A percentile compares a stretch with the other conserved stretches of the same genome.
phyloP scores from a whole-genome alignment of 1,139 yeast species.

The Wickerhamomyces sp. region DNA sequence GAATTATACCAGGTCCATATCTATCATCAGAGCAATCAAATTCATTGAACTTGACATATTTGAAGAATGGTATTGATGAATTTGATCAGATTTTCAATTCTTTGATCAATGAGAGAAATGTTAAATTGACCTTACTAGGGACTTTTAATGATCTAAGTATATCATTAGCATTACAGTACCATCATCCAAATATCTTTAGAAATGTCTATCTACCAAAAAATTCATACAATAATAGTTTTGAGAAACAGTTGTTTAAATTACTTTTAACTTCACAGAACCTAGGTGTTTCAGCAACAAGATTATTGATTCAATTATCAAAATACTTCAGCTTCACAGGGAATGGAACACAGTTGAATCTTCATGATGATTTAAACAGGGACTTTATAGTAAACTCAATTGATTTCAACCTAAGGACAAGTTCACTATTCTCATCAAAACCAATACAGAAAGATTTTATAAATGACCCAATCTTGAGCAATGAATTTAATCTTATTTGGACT shows the following conservation, averaged over 20 bases:
- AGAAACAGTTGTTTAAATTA: slow-evolving; percentile 30
- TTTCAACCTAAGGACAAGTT: slow-evolving; percentile 14
- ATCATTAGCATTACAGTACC: slow-evolving; percentile 37
- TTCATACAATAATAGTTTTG: slow-evolving; percentile 21
- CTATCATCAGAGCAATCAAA: background rate
- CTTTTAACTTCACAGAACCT: slow-evolving; percentile 34
- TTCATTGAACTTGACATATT: background rate
- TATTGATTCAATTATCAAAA: slow-evolving; percentile 18
- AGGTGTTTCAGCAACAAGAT: slow-evolving; percentile 13
- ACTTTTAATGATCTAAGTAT: slow-evolving; percentile 36
- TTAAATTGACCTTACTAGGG: slow-evolving; percentile 47
- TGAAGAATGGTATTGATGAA: background rate
- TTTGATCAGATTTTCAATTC: slow-evolving; percentile 1
- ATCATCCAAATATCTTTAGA: slow-evolving; percentile 53
- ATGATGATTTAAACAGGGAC: slow-evolving; percentile 1
- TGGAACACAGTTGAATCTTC: background rate
- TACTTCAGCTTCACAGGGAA: slow-evolving; percentile 9
- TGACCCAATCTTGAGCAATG: slow-evolving; percentile 17
- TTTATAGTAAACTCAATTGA: background rate
- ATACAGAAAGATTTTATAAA: slow-evolving; percentile 3
- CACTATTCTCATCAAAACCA: slow-evolving; percentile 5
- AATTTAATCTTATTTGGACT: slow-evolving; percentile 48
- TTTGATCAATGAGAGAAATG: slow-evolving; percentile 27
- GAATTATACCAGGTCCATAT: slow-evolving; percentile 15
- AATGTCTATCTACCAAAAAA: slow-evolving; percentile 30